Percentiles rank a stretch among this genome's conserved stretches.
These are phyloP conservation scores for Eucalyptus tenuipes DNA, from an alignment of 345 rosid species.

Conservation along the genomic window DNA sequence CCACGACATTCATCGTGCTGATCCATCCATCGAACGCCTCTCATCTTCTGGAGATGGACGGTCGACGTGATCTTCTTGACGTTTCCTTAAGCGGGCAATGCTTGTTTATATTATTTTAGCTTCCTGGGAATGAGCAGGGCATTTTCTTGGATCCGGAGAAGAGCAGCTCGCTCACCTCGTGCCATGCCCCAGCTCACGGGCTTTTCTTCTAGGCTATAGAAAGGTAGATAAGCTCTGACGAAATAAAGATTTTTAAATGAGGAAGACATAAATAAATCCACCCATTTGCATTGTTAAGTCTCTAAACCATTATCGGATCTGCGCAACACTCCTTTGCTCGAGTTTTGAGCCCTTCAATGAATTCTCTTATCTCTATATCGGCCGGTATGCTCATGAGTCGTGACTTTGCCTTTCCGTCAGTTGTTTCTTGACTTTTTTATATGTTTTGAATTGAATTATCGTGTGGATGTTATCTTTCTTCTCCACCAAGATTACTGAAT, in stretches of 20 bases:
- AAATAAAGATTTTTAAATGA: neutral
- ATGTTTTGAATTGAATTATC: neutral
- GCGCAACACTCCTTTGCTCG: neutral
- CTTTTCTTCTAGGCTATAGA: neutral
- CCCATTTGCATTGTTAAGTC: neutral
- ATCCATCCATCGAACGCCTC: neutral
- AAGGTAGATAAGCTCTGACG: neutral
- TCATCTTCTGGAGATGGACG: neutral
- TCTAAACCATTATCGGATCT: neutral
- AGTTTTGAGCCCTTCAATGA: neutral
- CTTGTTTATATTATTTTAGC: neutral
- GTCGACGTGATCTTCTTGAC: neutral
- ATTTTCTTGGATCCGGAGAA: conserved; percentile 3
- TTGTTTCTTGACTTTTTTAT: neutral
- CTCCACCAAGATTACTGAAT: neutral
- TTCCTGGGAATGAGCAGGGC: neutral
- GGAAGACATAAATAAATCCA: neutral
- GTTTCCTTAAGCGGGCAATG: neutral
- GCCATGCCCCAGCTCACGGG: neutral
- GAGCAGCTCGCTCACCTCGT: neutral
- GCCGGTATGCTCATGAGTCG: neutral
- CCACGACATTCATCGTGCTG: neutral
- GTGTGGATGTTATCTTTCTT: neutral
- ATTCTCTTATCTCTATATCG: neutral
- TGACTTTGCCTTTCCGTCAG: neutral